Base-by-base conservation (phyloP, 2,329 filamentous ascomycete genomes). In the Catunica adiposa region DNA sequence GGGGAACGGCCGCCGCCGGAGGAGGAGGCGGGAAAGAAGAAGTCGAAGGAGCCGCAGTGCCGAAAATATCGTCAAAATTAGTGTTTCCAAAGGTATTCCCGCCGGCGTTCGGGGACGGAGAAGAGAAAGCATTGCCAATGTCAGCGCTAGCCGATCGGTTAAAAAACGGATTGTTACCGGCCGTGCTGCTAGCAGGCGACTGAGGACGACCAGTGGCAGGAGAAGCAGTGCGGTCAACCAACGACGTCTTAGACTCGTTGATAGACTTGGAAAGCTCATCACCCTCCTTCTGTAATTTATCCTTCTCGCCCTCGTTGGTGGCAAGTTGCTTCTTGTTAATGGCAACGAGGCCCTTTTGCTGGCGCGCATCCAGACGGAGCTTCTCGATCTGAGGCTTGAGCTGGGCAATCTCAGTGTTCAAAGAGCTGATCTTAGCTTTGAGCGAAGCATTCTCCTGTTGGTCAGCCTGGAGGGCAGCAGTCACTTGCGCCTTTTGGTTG, bases 301-400 rank as follows among this genome's bases (percentile, higher is more conserved):
- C 90, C 31, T 86, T 80, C 67, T 97, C 90, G 51, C 79, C 79
- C 68, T 98, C 92, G 57, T 84, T 87, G 0, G 89, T 96, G 37
- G 84, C 80, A 59, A 97, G 73, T 70, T 98, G 92, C 72, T 98
- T 98, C 75, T 94, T 97, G 71, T 96, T 96, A 71, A 98, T 98
- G 46, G 92, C 89, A 29, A 94, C 90, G 61, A 97, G 75, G 17
- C 92, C 92, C 71, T 94, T 97, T 65, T 97, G 89, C 67, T 97
- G 92, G 44, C 92, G 82, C 25, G 89, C 89, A 62, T 96, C 89
- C 11, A 84, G 87, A 66, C 86, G 89, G 63, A 94, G 76, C 73
- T 96, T 97, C 67, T 98, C 92, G 54, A 98, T 80, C 61, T 90
- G 83, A 31, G 89, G 89, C 67, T 89, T 94, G 42, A 97, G 72